phyloP scores from a whole-genome alignment of 176 grass and related monocot species.

The Musa schizocarpa region DNA sequence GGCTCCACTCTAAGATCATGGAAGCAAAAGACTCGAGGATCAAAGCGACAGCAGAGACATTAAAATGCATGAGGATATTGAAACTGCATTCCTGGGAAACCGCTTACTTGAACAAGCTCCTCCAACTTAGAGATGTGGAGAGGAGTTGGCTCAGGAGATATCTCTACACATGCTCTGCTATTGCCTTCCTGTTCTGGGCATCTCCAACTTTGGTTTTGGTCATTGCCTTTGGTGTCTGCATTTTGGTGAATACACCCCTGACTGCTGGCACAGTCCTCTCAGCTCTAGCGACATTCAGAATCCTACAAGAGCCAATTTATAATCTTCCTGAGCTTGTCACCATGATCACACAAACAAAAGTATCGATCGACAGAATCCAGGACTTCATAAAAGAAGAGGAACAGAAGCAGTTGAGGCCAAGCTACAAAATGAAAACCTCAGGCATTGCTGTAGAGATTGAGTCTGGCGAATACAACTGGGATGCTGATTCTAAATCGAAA shows the following conservation, averaged over 20 bases:
- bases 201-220: slow-evolving; percentile 72
- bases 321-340: slow-evolving; percentile 81
- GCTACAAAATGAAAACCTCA: slow-evolving; percentile 8
- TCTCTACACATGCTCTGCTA: slow-evolving; percentile 71
- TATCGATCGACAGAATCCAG: slow-evolving; percentile 68
- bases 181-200: slow-evolving; percentile 81
- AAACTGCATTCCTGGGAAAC: slow-evolving; percentile 89
- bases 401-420: slow-evolving; percentile 31
- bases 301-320: slow-evolving; percentile 85
- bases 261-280: slow-evolving; percentile 57
- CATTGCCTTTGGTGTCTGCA: slow-evolving; percentile 64
- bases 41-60: slow-evolving; percentile 62
- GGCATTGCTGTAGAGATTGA: slow-evolving; percentile 43
- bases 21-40: slow-evolving; percentile 80
- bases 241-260: slow-evolving; percentile 53
- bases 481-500: slow-evolving; percentile 38
- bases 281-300: slow-evolving; percentile 74
- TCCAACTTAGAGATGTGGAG: slow-evolving; percentile 63
- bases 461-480: slow-evolving; percentile 57
- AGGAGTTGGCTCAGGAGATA: slow-evolving; percentile 57
- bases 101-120: slow-evolving; percentile 57
- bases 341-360: slow-evolving; percentile 79
- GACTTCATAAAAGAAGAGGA: slow-evolving; percentile 58
- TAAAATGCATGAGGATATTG: slow-evolving; percentile 87
- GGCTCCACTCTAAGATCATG: slow-evolving; percentile 70